Conservation (phyloP, 768 basidiomycete genomes). For the Boletellus ananas region DNA sequence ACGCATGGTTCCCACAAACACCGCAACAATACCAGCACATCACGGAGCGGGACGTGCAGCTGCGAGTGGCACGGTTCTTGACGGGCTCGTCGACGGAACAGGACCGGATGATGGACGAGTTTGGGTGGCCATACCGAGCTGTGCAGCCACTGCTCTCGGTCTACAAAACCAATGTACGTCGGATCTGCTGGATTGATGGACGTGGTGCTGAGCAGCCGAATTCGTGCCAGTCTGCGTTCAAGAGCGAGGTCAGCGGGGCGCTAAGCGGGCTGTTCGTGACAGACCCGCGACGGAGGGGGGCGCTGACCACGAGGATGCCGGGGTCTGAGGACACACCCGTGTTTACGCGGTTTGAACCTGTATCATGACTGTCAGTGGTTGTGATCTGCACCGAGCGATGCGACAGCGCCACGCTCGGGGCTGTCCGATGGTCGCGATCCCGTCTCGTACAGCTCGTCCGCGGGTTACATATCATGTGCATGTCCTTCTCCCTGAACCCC, state of each 20-base stretch:
- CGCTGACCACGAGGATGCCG: background rate
- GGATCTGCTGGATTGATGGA: no score
- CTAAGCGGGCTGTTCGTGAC: conserved; percentile 15
- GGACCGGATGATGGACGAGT: conserved; percentile 48
- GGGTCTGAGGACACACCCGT: background rate
- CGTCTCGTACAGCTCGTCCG: conserved; percentile 3
- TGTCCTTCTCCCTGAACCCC: no score
- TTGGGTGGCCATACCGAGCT: conserved; percentile 50
- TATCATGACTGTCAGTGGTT: conserved; percentile 12
- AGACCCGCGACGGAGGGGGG: conserved; percentile 21
- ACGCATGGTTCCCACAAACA: conserved; percentile 31
- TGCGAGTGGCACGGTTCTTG: conserved; percentile 51
- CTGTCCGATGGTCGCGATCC: conserved; percentile 1
- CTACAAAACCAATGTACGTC: conserved; percentile 42
- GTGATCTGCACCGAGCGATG: conserved; percentile 2
- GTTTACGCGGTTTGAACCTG: conserved; percentile 18
- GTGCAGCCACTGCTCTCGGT: conserved; percentile 40
- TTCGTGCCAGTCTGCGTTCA: conserved; percentile 19
- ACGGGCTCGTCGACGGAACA: conserved; percentile 23
- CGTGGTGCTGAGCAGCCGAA: no score
- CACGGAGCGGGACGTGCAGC: conserved; percentile 39
- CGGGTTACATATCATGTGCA: background rate
- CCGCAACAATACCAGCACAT: conserved; percentile 29
- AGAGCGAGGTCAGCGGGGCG: conserved; percentile 15
- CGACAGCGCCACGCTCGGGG: background rate